Evolutionary conservation across 371 early-diverging fungal species (phyloP).

Genomic region (Mucor saturninus): DNA sequence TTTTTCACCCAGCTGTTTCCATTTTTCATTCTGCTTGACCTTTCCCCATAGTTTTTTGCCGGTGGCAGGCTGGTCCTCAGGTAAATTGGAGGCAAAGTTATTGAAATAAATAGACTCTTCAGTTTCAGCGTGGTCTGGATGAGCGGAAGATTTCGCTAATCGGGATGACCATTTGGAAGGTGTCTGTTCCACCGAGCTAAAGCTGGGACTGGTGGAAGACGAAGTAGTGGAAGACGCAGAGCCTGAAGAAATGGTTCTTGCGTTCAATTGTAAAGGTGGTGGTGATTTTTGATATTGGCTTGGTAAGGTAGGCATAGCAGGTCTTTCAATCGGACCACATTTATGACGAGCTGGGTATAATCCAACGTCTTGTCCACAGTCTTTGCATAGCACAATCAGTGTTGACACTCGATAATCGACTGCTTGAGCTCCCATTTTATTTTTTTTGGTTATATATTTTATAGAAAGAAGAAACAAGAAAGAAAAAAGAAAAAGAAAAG

Average conservation of each 20-base stretch:
- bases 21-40: slow-evolving; percentile 53
- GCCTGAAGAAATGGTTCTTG: slow-evolving; percentile 15
- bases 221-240: slow-evolving; percentile 12
- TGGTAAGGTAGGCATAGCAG: slow-evolving; percentile 52
- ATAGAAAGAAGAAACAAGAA: background rate
- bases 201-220: slow-evolving; percentile 19
- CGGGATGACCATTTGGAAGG: slow-evolving; percentile 24
- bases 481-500: slow-evolving; percentile 5
- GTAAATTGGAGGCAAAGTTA: slow-evolving; percentile 48
- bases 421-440: slow-evolving; percentile 47
- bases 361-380: slow-evolving; percentile 74
- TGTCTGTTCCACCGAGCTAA: slow-evolving; percentile 18
- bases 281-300: slow-evolving; percentile 20
- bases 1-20: slow-evolving; percentile 49
- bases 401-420: slow-evolving; percentile 72
- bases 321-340: slow-evolving; percentile 53
- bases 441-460: background rate
- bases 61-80: slow-evolving; percentile 22
- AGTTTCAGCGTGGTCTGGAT: slow-evolving; percentile 19
- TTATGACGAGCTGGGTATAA: slow-evolving; percentile 71
- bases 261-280: slow-evolving; percentile 8
- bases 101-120: slow-evolving; percentile 51
- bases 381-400: slow-evolving; percentile 67
- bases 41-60: slow-evolving; percentile 56
- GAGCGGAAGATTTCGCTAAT: slow-evolving; percentile 9